Evolutionary conservation across 2,329 filamentous ascomycete species (phyloP), one percentile per base, ranked within the genome.

Genomic region (Neonectria ditissima): DNA sequence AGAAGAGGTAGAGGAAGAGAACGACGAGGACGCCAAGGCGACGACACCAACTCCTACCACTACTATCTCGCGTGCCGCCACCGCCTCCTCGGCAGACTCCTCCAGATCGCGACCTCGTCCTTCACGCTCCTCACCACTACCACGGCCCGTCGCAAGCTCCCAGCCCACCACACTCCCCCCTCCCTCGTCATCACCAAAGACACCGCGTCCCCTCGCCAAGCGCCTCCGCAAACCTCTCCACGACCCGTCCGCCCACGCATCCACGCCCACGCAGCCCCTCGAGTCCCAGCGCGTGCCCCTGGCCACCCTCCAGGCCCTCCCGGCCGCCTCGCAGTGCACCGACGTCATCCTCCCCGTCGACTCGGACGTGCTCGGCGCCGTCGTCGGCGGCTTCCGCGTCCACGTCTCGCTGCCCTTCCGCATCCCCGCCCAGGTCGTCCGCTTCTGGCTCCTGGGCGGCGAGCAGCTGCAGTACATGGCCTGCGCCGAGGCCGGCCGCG

Each of bases 371-470:
- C 80, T 88, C n/a, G 72, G 77, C 7, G 74, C 80, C 13, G 85
- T 91, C 34, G 68, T 84, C 10, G 74, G 80, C 10, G 83, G 87
- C 2, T 78, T 75, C 3, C 84, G 85, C 58, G 80, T 87, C 58
- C 83, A 89, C 70, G 81, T 90, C 55, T 85, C 86, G 62, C 81
- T 88, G 45, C 76, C 79, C 16, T 89, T 86, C 77, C 83, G 80
- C 52, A 82, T 91, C 22, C 86, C 87, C 2, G 72, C 78, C 3
- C 80, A 82, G 16, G 85, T 89, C 5, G 79, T 76, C 18, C 86
- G 89, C n/a, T 81, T 90, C 69, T 91, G 89, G 89, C 79, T 91
- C 16, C 88, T 89, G 67, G 80, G 86, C 80, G 16, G 77, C 71
- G 32, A 84, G 81, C 76, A 84, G 59, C 75, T 91, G 9, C 83